Percentiles rank a stretch among this genome's conserved stretches.
These are phyloP conservation scores for Sisymbrium altissimum DNA, from an alignment of 345 rosid species.

Conservation along the genomic window DNA sequence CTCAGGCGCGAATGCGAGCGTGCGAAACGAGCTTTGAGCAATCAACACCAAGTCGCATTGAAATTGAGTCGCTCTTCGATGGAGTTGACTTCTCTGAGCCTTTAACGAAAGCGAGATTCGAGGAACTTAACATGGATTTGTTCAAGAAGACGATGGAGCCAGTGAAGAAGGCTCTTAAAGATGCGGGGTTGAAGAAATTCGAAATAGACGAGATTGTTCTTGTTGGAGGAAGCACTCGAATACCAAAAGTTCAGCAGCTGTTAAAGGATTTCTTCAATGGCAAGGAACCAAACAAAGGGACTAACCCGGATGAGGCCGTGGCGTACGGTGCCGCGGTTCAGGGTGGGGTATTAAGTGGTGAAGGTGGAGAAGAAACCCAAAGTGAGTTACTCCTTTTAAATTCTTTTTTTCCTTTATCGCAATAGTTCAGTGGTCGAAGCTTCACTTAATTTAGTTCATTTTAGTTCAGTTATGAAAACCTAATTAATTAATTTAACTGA, in stretches of 20 bases:
- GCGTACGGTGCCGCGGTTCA: slow-evolving; percentile 63
- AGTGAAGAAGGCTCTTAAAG: slow-evolving; percentile 47
- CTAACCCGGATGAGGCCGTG: slow-evolving; percentile 65
- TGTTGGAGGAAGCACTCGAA: slow-evolving; percentile 63
- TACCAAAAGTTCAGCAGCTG: slow-evolving; percentile 51
- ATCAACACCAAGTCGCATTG: slow-evolving; percentile 48
- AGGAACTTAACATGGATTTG: slow-evolving; percentile 55
- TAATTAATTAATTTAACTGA: neutral
- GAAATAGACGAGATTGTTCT: slow-evolving; percentile 54
- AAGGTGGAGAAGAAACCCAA: slow-evolving; percentile 47
- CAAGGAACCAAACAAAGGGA: slow-evolving; percentile 47
- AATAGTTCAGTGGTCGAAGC: neutral
- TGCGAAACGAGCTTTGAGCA: slow-evolving; percentile 55
- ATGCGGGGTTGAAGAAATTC: slow-evolving; percentile 42
- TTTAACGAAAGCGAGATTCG: slow-evolving; percentile 50
- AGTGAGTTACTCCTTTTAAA: slow-evolving; percentile 19
- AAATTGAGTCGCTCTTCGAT: slow-evolving; percentile 49
- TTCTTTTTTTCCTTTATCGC: neutral
- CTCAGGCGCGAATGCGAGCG: slow-evolving; percentile 53
- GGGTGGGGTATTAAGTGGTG: slow-evolving; percentile 47
- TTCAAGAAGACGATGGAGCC: slow-evolving; percentile 53
- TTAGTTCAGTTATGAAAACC: neutral
- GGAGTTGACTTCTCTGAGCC: slow-evolving; percentile 60
- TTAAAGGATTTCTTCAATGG: slow-evolving; percentile 53
- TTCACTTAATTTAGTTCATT: neutral